phyloP scores from a whole-genome alignment of 2,329 filamentous ascomycete genomes.

The Penicillium sp. region DNA sequence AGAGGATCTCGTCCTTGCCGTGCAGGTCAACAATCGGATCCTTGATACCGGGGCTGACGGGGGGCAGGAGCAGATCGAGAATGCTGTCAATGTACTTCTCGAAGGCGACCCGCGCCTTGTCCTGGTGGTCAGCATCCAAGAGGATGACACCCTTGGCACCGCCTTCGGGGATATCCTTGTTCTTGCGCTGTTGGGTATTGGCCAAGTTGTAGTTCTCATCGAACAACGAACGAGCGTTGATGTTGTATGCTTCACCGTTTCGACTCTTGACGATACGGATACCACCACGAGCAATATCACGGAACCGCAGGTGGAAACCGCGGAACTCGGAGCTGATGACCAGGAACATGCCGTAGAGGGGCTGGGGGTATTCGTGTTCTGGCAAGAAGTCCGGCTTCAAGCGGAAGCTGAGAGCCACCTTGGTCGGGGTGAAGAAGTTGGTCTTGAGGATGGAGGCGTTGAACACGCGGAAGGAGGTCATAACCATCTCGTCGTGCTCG shows the following conservation, averaged over 20 bases:
- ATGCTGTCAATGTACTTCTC: conserved; percentile 99
- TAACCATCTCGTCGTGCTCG: conserved; percentile 97
- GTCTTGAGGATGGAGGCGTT: conserved; percentile 93
- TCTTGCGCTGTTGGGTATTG: conserved; percentile 98
- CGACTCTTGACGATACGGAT: conserved; percentile 98
- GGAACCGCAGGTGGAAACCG: conserved; percentile 95
- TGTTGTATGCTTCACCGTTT: conserved; percentile 91
- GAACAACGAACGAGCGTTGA: conserved; percentile 94
- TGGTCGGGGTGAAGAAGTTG: conserved; percentile 96
- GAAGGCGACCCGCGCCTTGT: conserved; percentile 87
- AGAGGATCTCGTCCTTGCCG: conserved; percentile 92
- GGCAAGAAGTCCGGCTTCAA: conserved; percentile 80
- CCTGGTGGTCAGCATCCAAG: conserved; percentile 89
- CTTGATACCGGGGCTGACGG: conserved; percentile 93
- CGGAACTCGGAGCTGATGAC: conserved; percentile 96
- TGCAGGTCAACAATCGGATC: conserved; percentile 96
- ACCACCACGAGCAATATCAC: conserved; percentile 92
- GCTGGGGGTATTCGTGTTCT: conserved; percentile 86
- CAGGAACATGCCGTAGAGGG: conserved; percentile 96
- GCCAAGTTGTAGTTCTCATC: conserved; percentile 99
- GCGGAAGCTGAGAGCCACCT: conserved; percentile 96
- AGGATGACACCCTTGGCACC: conserved; percentile 97
- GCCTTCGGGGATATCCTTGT: conserved; percentile 98
- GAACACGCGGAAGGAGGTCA: conserved; percentile 95
- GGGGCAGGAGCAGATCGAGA: conserved; percentile 86